These are phyloP conservation scores for Ailanthus altissimus DNA, from an alignment of 345 rosid genomes.

Conservation along the genomic window DNA sequence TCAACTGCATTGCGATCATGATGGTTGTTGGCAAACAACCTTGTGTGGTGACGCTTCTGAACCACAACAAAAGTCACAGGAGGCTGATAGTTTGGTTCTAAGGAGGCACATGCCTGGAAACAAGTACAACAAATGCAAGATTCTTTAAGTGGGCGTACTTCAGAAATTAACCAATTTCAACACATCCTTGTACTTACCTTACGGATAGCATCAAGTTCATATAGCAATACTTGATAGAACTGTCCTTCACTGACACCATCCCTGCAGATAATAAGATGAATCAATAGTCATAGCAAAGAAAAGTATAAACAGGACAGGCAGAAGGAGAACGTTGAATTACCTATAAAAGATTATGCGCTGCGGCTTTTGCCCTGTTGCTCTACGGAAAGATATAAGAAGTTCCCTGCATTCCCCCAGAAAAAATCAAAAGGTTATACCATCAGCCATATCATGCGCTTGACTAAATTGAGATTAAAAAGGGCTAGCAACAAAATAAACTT, in stretches of 20 bases:
- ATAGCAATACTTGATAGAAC: conserved; percentile 87
- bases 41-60: conserved; percentile 98
- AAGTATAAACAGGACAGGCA: neutral
- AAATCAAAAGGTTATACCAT: neutral
- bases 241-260: conserved; percentile 99
- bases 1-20: conserved; percentile 70
- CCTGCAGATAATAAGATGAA: conserved; percentile 38
- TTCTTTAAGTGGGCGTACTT: neutral
- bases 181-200: conserved; percentile 46
- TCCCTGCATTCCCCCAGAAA: conserved; percentile 51
- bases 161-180: neutral
- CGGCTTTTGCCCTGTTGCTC: conserved; percentile 95
- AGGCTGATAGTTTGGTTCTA: conserved; percentile 98
- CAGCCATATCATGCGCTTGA: neutral
- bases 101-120: conserved; percentile 86
- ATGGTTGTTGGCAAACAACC: conserved; percentile 90
- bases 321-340: conserved; percentile 29
- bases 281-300: neutral
- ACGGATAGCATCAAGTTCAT: conserved; percentile 96
- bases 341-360: conserved; percentile 95
- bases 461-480: neutral
- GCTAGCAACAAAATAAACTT: neutral
- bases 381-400: conserved; percentile 88
- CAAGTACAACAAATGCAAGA: neutral
- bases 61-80: conserved; percentile 98